A percentile compares a stretch with the other conserved stretches of the same genome.
These are phyloP conservation scores for Backusella morwellensis DNA, from an alignment of 192 early-diverging fungal species.

Conservation along the genomic window DNA sequence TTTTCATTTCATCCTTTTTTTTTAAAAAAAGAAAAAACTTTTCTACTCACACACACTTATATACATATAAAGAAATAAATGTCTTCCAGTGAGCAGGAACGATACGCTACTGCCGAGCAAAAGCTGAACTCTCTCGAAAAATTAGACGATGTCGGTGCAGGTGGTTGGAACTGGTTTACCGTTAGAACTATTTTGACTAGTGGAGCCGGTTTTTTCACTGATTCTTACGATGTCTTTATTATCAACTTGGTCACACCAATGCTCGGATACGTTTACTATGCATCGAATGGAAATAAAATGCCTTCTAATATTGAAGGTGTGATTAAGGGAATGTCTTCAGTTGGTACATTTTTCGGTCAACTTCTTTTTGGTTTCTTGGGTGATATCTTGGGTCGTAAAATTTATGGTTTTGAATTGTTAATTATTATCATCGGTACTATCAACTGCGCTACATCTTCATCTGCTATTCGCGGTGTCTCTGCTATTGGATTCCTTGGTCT, in stretches of 20 bases:
- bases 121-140: constrained; percentile 27
- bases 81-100: constrained; percentile 9
- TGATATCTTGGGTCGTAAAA: constrained; percentile 82
- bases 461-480: constrained; percentile 62
- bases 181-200: constrained; percentile 65
- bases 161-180: constrained; percentile 60
- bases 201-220: constrained; percentile 84
- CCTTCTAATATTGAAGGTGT: constrained; percentile 72
- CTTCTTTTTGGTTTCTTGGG: constrained; percentile 80
- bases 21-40: not conserved
- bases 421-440: constrained; percentile 88
- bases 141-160: constrained; percentile 19
- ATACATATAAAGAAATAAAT: not conserved
- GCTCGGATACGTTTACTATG: constrained; percentile 70
- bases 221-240: constrained; percentile 95
- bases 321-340: constrained; percentile 78
- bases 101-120: constrained; percentile 22
- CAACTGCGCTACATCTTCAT: constrained; percentile 70
- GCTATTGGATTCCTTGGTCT: constrained; percentile 76
- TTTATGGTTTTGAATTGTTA: constrained; percentile 87
- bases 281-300: constrained; percentile 48
- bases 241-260: constrained; percentile 92
- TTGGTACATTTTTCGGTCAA: constrained; percentile 89
- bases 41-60: not conserved
- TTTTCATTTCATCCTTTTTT: not conserved